A percentile compares a stretch with the other conserved stretches of the same genome.
Conservation (phyloP, 345 rosid genomes). For the Acer campestre region DNA sequence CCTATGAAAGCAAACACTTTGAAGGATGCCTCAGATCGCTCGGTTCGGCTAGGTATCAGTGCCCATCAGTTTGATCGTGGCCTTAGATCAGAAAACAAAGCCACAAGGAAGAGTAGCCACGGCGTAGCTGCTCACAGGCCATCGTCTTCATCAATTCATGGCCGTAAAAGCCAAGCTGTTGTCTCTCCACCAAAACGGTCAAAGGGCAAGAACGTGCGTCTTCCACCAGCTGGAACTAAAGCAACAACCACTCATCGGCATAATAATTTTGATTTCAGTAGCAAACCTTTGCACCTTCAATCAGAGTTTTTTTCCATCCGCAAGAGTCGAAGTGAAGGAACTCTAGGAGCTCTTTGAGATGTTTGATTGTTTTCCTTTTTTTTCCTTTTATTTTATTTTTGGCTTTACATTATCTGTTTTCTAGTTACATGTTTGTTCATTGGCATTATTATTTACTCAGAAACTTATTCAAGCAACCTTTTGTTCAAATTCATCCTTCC, state of each 20-base stretch:
- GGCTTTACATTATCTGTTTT: conserved; percentile 4
- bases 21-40: conserved; percentile 69
- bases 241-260: conserved; percentile 39
- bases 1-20: conserved; percentile 51
- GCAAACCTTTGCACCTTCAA: conserved; percentile 48
- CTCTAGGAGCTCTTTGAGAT: conserved; percentile 45
- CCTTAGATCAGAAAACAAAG: conserved; percentile 63
- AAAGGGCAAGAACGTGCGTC: conserved; percentile 55
- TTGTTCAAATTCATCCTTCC: neutral
- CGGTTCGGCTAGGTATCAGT: conserved; percentile 62
- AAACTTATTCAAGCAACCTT: neutral
- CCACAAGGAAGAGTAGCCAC: conserved; percentile 58
- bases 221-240: conserved; percentile 59
- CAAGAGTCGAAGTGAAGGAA: conserved; percentile 81
- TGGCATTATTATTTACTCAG: neutral
- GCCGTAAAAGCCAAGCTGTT: conserved; percentile 42
- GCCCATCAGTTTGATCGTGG: conserved; percentile 63
- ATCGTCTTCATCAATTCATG: conserved; percentile 47
- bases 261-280: conserved; percentile 43
- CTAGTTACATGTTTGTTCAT: neutral
- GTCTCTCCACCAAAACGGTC: conserved; percentile 50
- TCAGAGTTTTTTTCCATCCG: conserved; percentile 59
- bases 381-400: neutral
- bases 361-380: neutral
- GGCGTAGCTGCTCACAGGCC: conserved; percentile 43